These are phyloP conservation scores for Didymella sp. DNA, from an alignment of 2,329 filamentous ascomycete genomes.

Conservation along the genomic window DNA sequence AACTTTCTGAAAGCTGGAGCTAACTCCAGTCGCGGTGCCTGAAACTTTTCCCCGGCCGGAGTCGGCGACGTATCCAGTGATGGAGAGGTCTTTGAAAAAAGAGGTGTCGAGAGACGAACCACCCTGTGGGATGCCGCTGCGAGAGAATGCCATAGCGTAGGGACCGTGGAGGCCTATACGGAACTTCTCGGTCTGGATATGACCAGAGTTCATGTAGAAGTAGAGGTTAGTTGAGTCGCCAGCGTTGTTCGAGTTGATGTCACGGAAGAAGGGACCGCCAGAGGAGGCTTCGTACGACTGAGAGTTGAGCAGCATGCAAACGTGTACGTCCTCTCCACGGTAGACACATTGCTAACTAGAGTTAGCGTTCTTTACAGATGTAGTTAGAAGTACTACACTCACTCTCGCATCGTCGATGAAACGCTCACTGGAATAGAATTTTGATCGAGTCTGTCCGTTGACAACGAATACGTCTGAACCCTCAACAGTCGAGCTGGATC, in stretches of 20 bases:
- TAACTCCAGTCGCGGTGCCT: conserved; percentile 66
- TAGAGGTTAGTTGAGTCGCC: conserved; percentile 65
- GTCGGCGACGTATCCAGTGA: conserved; percentile 65
- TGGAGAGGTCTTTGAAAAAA: conserved; percentile 65
- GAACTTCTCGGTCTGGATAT: conserved; percentile 64
- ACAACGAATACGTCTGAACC: conserved; percentile 62
- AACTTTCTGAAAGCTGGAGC: conserved; percentile 60
- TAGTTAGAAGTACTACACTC: background rate
- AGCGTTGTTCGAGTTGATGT: conserved; percentile 71
- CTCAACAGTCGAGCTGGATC: conserved; percentile 61
- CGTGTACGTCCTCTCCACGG: conserved; percentile 60
- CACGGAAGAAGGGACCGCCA: conserved; percentile 68
- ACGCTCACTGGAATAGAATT: conserved; percentile 73
- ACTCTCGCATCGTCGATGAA: conserved; percentile 67
- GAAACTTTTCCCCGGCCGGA: conserved; percentile 65
- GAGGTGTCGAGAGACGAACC: conserved; percentile 58
- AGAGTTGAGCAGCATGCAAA: conserved; percentile 66
- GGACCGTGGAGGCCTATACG: conserved; percentile 71
- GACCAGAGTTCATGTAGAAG: conserved; percentile 73
- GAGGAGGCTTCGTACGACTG: conserved; percentile 67
- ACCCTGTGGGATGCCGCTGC: conserved; percentile 61
- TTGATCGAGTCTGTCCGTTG: conserved; percentile 68
- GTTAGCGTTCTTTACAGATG: background rate
- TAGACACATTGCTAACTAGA: conserved; percentile 65
- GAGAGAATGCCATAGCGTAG: conserved; percentile 67